Evolutionary conservation across 305 asterid species (phyloP).

Genomic region (Fraxinus albicans): DNA sequence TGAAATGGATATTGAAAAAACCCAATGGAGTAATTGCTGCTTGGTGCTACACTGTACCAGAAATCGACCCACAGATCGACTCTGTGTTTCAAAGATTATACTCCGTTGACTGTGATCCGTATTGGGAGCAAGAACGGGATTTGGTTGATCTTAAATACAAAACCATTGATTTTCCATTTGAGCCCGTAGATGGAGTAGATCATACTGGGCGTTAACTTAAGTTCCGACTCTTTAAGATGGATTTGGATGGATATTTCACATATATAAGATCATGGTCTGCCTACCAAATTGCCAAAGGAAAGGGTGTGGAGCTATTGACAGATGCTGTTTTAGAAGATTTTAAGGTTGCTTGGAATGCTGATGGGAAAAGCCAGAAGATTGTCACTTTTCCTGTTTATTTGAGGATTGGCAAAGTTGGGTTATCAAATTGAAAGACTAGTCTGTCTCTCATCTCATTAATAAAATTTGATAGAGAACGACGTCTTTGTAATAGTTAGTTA

Average conservation of each 20-base stretch:
- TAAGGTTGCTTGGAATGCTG: constrained; percentile 55
- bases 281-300: constrained; percentile 54
- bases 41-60: constrained; percentile 67
- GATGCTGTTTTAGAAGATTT: constrained; percentile 42
- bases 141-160: constrained; percentile 40
- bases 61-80: constrained; percentile 45
- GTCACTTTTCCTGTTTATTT: constrained; percentile 53
- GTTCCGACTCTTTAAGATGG: no score
- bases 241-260: constrained; percentile 42
- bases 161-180: constrained; percentile 61
- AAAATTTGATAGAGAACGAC: not conserved
- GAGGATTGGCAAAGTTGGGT: constrained; percentile 70
- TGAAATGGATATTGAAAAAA: constrained; percentile 50
- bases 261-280: constrained; percentile 68
- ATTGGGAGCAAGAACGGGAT: constrained; percentile 33
- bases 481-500: not conserved
- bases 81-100: constrained; percentile 37
- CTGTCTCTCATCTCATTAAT: not conserved
- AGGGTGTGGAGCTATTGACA: constrained; percentile 58
- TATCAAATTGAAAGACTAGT: not conserved
- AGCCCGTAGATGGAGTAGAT: constrained; percentile 49
- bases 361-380: constrained; percentile 36
- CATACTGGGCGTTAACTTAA: constrained; percentile 49
- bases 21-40: constrained; percentile 75
- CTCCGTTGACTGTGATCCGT: constrained; percentile 36